Conservation (phyloP, 2,329 filamentous ascomycete genomes). For the Aspergillus versicolor region DNA sequence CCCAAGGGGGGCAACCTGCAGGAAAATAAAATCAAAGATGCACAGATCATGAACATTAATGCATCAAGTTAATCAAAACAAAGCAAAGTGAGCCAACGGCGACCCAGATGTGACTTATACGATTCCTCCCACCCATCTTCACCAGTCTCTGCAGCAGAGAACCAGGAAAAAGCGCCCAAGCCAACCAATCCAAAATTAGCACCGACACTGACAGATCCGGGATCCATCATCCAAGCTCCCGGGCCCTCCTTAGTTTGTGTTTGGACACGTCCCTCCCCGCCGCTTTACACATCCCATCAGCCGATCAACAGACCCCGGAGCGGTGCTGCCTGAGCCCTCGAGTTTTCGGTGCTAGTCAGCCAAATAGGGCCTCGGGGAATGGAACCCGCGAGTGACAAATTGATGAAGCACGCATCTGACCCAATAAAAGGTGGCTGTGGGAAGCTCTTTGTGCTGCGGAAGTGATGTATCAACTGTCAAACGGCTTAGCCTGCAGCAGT, state of each 20-base stretch:
- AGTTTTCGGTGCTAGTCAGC: not conserved
- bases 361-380: not conserved
- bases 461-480: conserved; percentile 7
- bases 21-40: too few relatives aligned
- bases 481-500: conserved; percentile 1
- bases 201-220: not conserved
- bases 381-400: not conserved
- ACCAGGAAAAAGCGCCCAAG: not conserved
- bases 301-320: not conserved
- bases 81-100: not conserved
- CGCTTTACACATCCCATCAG: not conserved
- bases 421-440: not conserved
- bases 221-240: not conserved
- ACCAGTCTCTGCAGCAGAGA: not conserved
- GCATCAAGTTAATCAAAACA: not conserved
- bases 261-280: not conserved
- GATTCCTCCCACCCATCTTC: not conserved
- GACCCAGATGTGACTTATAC: conserved; percentile 6
- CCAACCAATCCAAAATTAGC: not conserved
- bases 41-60: too few relatives aligned
- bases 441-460: not conserved
- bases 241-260: not conserved
- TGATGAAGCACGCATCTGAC: not conserved
- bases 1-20: too few relatives aligned
- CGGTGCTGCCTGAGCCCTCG: not conserved